Evolutionary conservation across 2,329 filamentous ascomycete genomes (phyloP).

Genomic region (Waltergamsia citrina): DNA sequence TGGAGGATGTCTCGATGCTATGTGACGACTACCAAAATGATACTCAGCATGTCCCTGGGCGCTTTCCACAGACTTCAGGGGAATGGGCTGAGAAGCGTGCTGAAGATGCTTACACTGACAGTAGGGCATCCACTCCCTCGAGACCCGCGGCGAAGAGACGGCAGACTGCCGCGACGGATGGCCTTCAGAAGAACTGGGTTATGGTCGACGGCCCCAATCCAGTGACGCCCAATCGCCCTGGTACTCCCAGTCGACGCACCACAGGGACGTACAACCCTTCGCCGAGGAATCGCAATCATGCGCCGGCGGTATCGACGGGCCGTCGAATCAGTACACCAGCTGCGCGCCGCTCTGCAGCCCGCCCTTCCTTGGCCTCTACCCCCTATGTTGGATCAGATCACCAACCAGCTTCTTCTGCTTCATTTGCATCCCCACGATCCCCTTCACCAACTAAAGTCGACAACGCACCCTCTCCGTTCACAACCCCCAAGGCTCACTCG

Average conservation of each 20-base stretch:
- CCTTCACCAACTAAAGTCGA: constrained; percentile 27
- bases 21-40: background rate
- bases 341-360: constrained; percentile 13
- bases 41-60: constrained; percentile 2
- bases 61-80: background rate
- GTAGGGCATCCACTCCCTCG: constrained; percentile 30
- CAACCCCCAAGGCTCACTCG: background rate
- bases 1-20: constrained; percentile 10
- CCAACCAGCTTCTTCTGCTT: constrained; percentile 17
- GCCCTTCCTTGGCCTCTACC: constrained; percentile 10
- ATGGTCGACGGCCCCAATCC: constrained; percentile 42
- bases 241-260: constrained; percentile 9
- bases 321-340: constrained; percentile 33
- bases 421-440: constrained; percentile 20
- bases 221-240: constrained; percentile 6
- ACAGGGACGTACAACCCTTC: constrained; percentile 11
- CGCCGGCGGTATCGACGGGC: constrained; percentile 19
- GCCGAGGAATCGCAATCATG: constrained; percentile 20
- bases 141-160: constrained; percentile 41
- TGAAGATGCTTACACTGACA: constrained; percentile 9
- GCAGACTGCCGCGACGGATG: constrained; percentile 42
- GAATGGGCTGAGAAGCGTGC: background rate
- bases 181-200: constrained; percentile 62
- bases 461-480: constrained; percentile 7
- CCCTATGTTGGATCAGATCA: constrained; percentile 9